Base-by-base conservation (phyloP, 495 filamentous ascomycete genomes). In the Sphaerosporella brunnea region DNA sequence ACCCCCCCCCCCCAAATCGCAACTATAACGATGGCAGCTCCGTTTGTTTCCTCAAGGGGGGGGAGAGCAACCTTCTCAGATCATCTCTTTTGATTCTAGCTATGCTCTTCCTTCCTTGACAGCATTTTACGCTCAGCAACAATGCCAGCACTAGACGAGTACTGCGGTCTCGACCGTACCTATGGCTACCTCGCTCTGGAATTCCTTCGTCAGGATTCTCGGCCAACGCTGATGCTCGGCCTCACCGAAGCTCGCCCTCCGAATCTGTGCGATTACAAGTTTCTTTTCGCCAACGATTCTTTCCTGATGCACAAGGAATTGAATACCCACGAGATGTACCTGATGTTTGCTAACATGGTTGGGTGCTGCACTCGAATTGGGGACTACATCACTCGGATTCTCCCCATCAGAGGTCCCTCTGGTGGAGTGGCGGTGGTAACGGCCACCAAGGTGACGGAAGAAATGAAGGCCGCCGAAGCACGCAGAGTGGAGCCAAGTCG, bases 121-220 rank as follows among this genome's bases (percentile, higher is more conserved):
- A n/a, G n/a, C n/a, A n/a, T n/a, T n/a, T n/a, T n/a, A n/a, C n/a
- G n/a, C n/a, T n/a, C n/a, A n/a, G n/a, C n/a, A n/a, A n/a, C n/a
- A n/a, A n/a, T n/a, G n/a, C n/a, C n/a, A n/a, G n/a, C n/a, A n/a
- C n/a, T n/a, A n/a, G n/a, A n/a, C n/a, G n/a, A n/a, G n/a, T n/a
- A n/a, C n/a, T n/a, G n/a, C n/a, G n/a, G n/a, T n/a, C n/a, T n/a
- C n/a, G n/a, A n/a, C n/a, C n/a, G n/a, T n/a, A n/a, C n/a, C n/a
- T n/a, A n/a, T 32, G 28, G 28, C 13, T 5, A 13, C 37, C 37
- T 40, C 2, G 41, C 41, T 8, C 19, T 44, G 7, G 41, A 44
- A 19, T 44, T 44, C 41, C 41, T 44, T n/a, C 21, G 11, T n/a
- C 41, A 23, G 1, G 41, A 44, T 23, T 30, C 23, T 10, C 41